A percentile compares a stretch with the other conserved stretches of the same genome.
These are phyloP conservation scores for Suaeda aralocaspica DNA, from an alignment of 148 eudicot genomes.

Conservation along the genomic window DNA sequence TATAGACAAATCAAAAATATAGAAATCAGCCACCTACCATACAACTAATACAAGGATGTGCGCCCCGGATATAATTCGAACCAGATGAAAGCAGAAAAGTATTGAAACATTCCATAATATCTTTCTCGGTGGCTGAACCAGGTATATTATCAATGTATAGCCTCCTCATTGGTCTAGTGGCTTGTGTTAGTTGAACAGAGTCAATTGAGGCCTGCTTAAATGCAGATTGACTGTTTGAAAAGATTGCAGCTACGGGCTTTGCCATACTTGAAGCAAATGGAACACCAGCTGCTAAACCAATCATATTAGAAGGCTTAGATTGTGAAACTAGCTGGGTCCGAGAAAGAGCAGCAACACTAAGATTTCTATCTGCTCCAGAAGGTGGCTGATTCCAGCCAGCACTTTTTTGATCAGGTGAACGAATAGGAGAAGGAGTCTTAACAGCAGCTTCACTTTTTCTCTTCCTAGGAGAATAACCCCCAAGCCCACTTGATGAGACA, in stretches of 20 bases:
- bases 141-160: constrained; percentile 88
- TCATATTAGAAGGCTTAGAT: constrained; percentile 32
- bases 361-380: constrained; percentile 33
- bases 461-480: constrained; percentile 97
- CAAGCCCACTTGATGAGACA: constrained; percentile 68
- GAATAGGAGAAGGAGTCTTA: constrained; percentile 72
- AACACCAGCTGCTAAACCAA: constrained; percentile 34
- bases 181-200: constrained; percentile 91
- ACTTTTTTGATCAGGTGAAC: constrained; percentile 71
- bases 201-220: constrained; percentile 53
- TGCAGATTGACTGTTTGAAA: constrained; percentile 33
- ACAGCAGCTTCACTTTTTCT: constrained; percentile 79
- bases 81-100: constrained; percentile 59
- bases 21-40: constrained; percentile 49
- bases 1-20: background rate
- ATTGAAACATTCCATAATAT: constrained; percentile 66
- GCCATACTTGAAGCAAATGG: constrained; percentile 37
- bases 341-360: constrained; percentile 30
- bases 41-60: constrained; percentile 88
- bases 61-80: constrained; percentile 60
- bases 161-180: constrained; percentile 96
- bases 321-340: constrained; percentile 42
- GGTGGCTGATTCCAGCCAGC: constrained; percentile 74
- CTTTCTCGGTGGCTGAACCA: constrained; percentile 70
- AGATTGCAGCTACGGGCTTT: constrained; percentile 37